Percentiles rank a stretch among this genome's conserved stretches.
phyloP scores from a whole-genome alignment of 192 early-diverging fungal genomes.

The Backusella circina region DNA sequence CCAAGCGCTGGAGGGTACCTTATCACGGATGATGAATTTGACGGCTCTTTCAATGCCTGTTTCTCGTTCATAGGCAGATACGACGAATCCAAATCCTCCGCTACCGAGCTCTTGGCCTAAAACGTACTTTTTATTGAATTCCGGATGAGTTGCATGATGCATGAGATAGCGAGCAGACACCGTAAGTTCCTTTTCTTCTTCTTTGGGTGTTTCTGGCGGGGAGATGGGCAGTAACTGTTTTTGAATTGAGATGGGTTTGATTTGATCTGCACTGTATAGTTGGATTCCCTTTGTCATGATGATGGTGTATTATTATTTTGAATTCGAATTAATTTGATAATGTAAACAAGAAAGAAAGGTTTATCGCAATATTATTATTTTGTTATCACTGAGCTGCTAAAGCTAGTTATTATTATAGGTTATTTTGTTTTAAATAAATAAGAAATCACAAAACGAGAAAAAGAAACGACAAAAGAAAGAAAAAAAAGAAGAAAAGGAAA shows the following conservation, averaged over 20 bases:
- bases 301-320: background rate
- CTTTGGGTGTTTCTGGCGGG: background rate
- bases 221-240: background rate
- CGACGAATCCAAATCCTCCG: constrained; percentile 71
- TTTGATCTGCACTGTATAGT: background rate
- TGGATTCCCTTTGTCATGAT: background rate
- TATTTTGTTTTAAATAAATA: background rate
- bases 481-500: background rate
- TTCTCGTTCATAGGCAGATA: constrained; percentile 45
- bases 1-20: constrained; percentile 46
- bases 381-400: background rate
- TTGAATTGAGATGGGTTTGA: background rate
- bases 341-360: background rate
- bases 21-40: constrained; percentile 65
- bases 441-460: background rate
- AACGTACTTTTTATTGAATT: constrained; percentile 5
- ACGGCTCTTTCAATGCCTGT: constrained; percentile 64
- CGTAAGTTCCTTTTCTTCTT: background rate
- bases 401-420: background rate
- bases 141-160: background rate
- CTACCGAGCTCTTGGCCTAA: constrained; percentile 50
- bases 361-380: background rate
- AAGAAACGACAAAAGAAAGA: background rate
- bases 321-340: background rate
- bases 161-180: constrained; percentile 1